Percentiles rank a stretch among this genome's conserved stretches.
These are phyloP conservation scores for Pestalotiopsis sp. DNA, from an alignment of 2,329 filamentous ascomycete genomes.

Conservation along the genomic window DNA sequence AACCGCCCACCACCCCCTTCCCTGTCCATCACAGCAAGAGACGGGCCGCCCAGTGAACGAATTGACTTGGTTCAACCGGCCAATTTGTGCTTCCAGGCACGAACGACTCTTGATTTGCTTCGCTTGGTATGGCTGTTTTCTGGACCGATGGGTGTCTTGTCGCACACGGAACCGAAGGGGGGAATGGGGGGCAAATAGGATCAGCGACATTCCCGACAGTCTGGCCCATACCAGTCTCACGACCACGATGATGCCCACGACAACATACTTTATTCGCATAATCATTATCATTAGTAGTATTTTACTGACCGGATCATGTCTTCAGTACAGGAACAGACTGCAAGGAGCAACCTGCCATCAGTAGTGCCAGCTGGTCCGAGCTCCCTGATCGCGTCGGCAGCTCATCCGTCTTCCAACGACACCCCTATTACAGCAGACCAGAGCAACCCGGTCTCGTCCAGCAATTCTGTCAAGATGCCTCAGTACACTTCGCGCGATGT, in stretches of 20 bases:
- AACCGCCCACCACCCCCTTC: constrained; percentile 4
- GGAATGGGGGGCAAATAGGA: constrained; percentile 17
- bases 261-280: constrained; percentile 11
- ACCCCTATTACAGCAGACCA: constrained; percentile 15
- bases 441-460: constrained; percentile 22
- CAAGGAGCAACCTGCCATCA: constrained; percentile 15
- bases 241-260: constrained; percentile 7
- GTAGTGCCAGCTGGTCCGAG: constrained; percentile 20
- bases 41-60: constrained; percentile 7
- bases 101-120: constrained; percentile 12
- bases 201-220: constrained; percentile 18
- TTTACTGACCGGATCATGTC: constrained; percentile 22
- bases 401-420: neutral
- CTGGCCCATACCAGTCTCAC: constrained; percentile 18
- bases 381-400: constrained; percentile 9
- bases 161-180: constrained; percentile 1
- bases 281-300: neutral
- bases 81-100: constrained; percentile 11
- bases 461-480: constrained; percentile 53
- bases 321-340: constrained; percentile 22
- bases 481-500: constrained; percentile 69
- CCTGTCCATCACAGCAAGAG: neutral
- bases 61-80: constrained; percentile 7
- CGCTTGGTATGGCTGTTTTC: constrained; percentile 2
- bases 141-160: neutral